Evolutionary conservation across 1,139 yeast species (phyloP), one percentile per base, ranked within the genome.

Genomic region (Hyphopichia pseudoburtonii): DNA sequence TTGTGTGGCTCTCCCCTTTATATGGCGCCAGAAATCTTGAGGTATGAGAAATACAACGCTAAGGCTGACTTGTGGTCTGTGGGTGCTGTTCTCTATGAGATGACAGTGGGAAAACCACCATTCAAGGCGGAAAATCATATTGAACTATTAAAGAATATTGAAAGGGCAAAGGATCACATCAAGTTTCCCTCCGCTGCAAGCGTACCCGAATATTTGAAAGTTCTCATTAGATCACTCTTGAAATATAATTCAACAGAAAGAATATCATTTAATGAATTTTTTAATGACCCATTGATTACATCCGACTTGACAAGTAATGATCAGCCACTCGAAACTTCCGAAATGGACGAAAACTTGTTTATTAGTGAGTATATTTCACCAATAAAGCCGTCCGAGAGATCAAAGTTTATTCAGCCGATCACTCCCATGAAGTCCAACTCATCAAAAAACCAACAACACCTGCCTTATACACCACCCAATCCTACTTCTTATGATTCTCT

Each of bases 41-140:
- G 95, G 45, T 89, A 88, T 57, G 97, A 94, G 57, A 92, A 89
- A 61, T 92, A 92, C 63, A 89, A 90, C 52, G 98, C 97, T 3
- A 90, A 89, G 57, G 97, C 97, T 1, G 98, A 92, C 58, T 66
- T 92, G 45, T 92, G 98, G 98, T 88, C 97, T 2, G 96, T 92
- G 4, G 98, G 98, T 3, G 95, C 97, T 0, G 97, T 92, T 0
- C 66, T 89, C 12, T 92, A 84, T 59, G 98, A 92, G 61, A 89
- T 92, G 96, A 76, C 88, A 11, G 90, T 86, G 22, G 97, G 98
- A 7, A 84, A 78, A 56, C 97, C 98, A 1, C 98, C 98, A 1
- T 92, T 90, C 60, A 80, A 85, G 45, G 98, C 98, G 3, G 80
- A 85, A 4, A 92, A 90, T 56, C 97, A 90, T 56, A 81, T 92